Evolutionary conservation across 148 eudicot genomes (phyloP), one percentile per base, ranked within the genome.

Genomic region (Nepenthes mirabilis): DNA sequence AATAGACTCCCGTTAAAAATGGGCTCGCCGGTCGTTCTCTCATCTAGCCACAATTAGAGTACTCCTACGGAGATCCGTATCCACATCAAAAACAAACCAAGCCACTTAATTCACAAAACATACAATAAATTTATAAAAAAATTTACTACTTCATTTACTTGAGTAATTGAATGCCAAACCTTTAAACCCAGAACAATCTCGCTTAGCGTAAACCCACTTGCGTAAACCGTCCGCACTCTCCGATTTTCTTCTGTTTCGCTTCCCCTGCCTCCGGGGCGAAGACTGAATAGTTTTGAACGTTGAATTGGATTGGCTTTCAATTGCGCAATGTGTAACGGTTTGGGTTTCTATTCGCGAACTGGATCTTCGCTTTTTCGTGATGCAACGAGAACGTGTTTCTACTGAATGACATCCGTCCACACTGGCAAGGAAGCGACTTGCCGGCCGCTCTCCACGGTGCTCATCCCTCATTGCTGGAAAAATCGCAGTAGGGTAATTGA

Each of bases 181-280:
- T 77, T 58, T 34, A 56, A 32, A 57, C 50, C 10, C 69, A 69
- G 79, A 74, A 65, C 60, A 65, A 52, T 77, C 77, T 45, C 57
- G 62, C 63, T 40, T 32, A 62, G 82, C 74, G 53, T 68, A 69
- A 52, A 60, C 59, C 85, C 85, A 80, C 33, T 65, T 69, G 59
- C 85, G 77, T 68, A 12, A 13, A 60, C 7, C 61, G 13, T 73
- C 61, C 1, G 3, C 12, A 14, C n/a, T 35, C 9, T 56, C 10
- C 13, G 70, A 61, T 47, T 62, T 69, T 43, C 50, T 56, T 2
- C 43, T 33, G 32, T 5, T 58, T 9, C 60, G 47, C 53, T 53
- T 59, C 34, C 6, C 13, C 32, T 40, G 68, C 9, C 58, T 33
- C 40, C 36, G 47, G 47, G 61, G 60, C 13, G 73, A 79, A 23